Percentiles rank a stretch among this genome's conserved stretches.
phyloP scores from a whole-genome alignment of 192 early-diverging fungal species.

The Linnemannia zychae region DNA sequence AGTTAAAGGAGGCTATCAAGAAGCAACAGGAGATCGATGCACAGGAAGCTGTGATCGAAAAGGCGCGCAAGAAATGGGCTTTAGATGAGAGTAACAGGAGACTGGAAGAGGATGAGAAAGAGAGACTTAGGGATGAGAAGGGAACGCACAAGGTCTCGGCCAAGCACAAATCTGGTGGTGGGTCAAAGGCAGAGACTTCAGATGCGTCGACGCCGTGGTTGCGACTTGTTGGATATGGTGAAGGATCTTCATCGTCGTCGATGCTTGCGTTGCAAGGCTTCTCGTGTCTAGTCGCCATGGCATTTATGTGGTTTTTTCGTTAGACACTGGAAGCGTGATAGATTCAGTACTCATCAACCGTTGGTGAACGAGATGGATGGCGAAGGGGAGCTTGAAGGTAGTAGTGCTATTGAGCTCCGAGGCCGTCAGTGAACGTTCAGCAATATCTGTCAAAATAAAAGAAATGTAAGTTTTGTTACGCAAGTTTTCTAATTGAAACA shows the following conservation, averaged over 20 bases:
- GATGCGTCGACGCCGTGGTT: neutral
- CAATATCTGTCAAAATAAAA: neutral
- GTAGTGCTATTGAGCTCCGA: neutral
- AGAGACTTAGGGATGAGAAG: neutral
- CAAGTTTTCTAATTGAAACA: neutral
- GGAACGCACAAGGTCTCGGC: neutral
- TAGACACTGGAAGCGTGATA: constrained; percentile 3
- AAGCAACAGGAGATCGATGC: constrained; percentile 12
- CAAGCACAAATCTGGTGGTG: neutral
- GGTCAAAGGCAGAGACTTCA: neutral
- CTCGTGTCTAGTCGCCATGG: constrained; percentile 18
- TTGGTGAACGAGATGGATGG: neutral
- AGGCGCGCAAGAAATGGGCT: constrained; percentile 15
- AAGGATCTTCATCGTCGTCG: neutral
- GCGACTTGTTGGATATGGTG: neutral
- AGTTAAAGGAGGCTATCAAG: constrained; percentile 18
- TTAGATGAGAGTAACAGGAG: constrained; percentile 2
- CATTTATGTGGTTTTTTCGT: constrained; percentile 32
- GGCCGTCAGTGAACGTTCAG: neutral
- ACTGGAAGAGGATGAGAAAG: neutral
- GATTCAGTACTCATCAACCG: neutral
- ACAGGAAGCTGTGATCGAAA: constrained; percentile 15
- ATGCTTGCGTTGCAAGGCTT: constrained; percentile 15
- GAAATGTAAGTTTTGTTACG: neutral
- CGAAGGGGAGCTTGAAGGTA: neutral